phyloP scores from a whole-genome alignment of 1,284 basidiomycete genomes.

The Schizophyllum commune region DNA sequence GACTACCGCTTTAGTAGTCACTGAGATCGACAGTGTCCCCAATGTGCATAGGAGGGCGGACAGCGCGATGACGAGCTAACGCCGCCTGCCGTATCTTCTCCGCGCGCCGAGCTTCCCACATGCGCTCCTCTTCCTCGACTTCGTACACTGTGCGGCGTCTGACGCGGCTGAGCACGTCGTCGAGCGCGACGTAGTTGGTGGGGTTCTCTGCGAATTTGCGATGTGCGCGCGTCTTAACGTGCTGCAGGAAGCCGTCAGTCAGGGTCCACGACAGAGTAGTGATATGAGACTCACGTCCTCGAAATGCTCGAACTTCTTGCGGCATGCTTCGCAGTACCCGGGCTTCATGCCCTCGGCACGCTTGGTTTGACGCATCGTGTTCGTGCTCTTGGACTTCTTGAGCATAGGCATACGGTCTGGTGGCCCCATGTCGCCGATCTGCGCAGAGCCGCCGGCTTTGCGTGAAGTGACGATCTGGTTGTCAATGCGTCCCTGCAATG shows the following conservation, averaged over 20 bases:
- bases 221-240: conserved; percentile 73
- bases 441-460: conserved; percentile 27
- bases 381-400: conserved; percentile 71
- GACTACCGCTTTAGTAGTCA: too few relatives aligned
- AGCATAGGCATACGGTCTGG: conserved; percentile 47
- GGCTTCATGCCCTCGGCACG: conserved; percentile 85
- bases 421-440: conserved; percentile 54
- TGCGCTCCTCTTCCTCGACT: conserved; percentile 22
- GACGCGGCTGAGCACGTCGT: conserved; percentile 71
- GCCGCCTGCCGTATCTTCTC: neutral
- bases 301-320: conserved; percentile 87
- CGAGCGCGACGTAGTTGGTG: conserved; percentile 78
- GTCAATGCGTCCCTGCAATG: conserved; percentile 50
- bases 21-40: too few relatives aligned
- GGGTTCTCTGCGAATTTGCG: conserved; percentile 80
- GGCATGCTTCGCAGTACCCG: conserved; percentile 98
- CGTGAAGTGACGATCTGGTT: conserved; percentile 59
- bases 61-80: too few relatives aligned
- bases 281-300: conserved; percentile 48
- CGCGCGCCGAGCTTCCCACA: conserved; percentile 11
- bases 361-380: conserved; percentile 64
- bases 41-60: too few relatives aligned
- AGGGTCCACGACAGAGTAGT: neutral
- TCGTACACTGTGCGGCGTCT: conserved; percentile 54
- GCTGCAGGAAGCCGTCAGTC: conserved; percentile 40